phyloP scores from a whole-genome alignment of 768 basidiomycete species.

The Lenzites betulinus region DNA sequence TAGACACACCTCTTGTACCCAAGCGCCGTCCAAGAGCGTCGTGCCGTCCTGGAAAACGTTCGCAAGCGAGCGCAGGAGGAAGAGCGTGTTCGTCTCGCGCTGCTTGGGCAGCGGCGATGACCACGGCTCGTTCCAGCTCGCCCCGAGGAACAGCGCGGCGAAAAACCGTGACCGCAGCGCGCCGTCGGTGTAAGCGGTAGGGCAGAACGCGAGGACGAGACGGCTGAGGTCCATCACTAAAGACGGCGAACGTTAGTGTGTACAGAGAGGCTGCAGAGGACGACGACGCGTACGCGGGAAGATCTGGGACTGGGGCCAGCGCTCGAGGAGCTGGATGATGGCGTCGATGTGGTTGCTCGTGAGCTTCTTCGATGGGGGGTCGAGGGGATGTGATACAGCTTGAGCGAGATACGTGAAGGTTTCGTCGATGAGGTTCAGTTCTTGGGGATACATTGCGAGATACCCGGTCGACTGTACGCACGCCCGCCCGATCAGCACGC shows the following conservation, averaged over 20 bases:
- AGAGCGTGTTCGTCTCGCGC: conserved; percentile 81
- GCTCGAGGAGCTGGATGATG: conserved; percentile 62
- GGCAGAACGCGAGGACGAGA: conserved; percentile 66
- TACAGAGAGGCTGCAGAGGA: background rate
- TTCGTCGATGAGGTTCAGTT: conserved; percentile 59
- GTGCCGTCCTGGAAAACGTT: conserved; percentile 72
- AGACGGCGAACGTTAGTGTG: background rate
- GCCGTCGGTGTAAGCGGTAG: conserved; percentile 49
- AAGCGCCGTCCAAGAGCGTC: conserved; percentile 43
- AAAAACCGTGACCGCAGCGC: conserved; percentile 55
- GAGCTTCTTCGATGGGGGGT: conserved; percentile 37
- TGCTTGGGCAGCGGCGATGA: conserved; percentile 60
- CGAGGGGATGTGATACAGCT: conserved; percentile 42
- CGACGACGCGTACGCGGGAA: conserved; percentile 59
- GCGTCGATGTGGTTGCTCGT: conserved; percentile 57
- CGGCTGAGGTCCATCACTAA: conserved; percentile 87
- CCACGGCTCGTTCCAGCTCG: conserved; percentile 65
- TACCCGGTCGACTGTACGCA: conserved; percentile 60
- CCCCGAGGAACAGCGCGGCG: conserved; percentile 62
- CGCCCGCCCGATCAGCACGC: background rate
- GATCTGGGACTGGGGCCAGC: conserved; percentile 73
- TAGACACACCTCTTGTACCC: conserved; percentile 50
- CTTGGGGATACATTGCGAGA: conserved; percentile 72
- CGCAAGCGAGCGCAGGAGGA: conserved; percentile 76
- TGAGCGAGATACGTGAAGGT: conserved; percentile 60